Evolutionary conservation across 2,329 filamentous ascomycete genomes (phyloP).

Genomic region (Zymoseptoria pseudotritici): DNA sequence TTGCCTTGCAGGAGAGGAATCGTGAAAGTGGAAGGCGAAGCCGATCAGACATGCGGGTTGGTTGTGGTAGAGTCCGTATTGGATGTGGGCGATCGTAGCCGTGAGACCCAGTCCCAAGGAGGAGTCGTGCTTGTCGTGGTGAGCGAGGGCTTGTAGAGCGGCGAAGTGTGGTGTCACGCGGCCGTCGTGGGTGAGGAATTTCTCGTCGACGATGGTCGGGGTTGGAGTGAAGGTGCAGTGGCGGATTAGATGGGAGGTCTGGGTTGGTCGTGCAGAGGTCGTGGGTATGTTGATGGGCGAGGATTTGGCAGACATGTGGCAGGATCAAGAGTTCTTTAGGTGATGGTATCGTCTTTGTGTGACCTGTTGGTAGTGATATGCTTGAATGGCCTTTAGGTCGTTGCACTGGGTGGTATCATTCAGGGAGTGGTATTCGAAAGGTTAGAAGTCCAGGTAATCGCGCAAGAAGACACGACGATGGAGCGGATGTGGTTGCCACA

Average conservation of each 20-base stretch:
- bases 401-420: not conserved
- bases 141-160: not conserved
- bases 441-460: not conserved
- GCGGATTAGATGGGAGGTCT: constrained; percentile 1
- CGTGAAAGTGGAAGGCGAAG: constrained; percentile 11
- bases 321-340: not conserved
- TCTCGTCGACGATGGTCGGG: constrained; percentile 10
- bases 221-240: constrained; percentile 5
- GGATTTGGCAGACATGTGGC: not conserved
- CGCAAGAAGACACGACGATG: not conserved
- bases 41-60: constrained; percentile 7
- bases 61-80: constrained; percentile 8
- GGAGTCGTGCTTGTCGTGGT: constrained; percentile 4
- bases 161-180: constrained; percentile 8
- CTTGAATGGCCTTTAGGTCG: not conserved
- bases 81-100: constrained; percentile 6
- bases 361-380: not conserved
- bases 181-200: constrained; percentile 8
- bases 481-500: not conserved
- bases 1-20: not conserved
- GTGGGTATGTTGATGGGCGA: not conserved
- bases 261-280: not conserved
- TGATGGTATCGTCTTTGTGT: not conserved
- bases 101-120: constrained; percentile 5
- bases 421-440: too few species aligned